Base-by-base conservation (phyloP, 2,329 filamentous ascomycete genomes). In the Uncinocarpus reesii region DNA sequence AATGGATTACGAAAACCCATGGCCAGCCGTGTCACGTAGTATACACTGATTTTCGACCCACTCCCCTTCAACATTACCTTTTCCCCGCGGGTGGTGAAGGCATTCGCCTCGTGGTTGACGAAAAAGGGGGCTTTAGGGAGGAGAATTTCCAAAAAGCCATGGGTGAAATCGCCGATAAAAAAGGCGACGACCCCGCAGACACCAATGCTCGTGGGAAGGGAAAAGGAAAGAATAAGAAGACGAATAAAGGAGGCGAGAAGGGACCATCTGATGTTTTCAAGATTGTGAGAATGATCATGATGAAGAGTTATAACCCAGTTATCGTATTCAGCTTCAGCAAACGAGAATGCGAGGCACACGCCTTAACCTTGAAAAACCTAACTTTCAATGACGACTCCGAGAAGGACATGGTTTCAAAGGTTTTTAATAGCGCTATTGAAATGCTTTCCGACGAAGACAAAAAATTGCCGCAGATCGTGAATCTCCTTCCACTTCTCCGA, bases 261-360 rank as follows among this genome's bases (percentile, higher is more conserved):
- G 79, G 76, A 23, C 71, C 79, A 11, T 81, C 80, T 1, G 92
- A 98, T 67, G 95, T 98, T 53, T 88, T 87, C 72, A 96, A 95
- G 74, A 95, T 98, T 60, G 85, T 98, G 56, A 86, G 85, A 67
- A 98, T 98, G 92, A 94, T 96, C 58, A 94, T 98, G 83, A 77
- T 86, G 69, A 95, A 89, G 71, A 92, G 85, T 63, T 93, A 92
- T 69, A 95, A 98, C 61, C 92, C 92, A 0, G 92, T 96, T 59
- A 98, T 98, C 63, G 88, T 98, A 32, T 98, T 98, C 78, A 96
- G 90, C 68, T 98, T 98, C 72, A 95, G 89, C 75, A 98, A 98
- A 72, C 79, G 90, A 56, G 90, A 96, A 60, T 95, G 90, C 64
- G 92, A 98, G 69, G 81, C 82, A 53, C 81, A 92, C 65, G 92